phyloP scores from a whole-genome alignment of 768 basidiomycete genomes.

The Lactarius pseudohatsudake region DNA sequence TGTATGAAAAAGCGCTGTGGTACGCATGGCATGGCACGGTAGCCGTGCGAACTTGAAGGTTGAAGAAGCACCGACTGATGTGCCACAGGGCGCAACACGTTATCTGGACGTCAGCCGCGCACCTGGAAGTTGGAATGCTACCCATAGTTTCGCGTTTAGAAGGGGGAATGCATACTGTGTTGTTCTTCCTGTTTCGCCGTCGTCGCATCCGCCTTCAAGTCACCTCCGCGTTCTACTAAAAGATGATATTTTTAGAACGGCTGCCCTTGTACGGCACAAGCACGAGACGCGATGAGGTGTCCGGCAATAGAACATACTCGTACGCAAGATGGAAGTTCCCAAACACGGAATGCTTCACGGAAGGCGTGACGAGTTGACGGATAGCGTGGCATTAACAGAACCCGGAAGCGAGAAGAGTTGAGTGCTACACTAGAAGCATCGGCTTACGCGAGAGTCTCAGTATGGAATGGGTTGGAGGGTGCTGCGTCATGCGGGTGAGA shows the following conservation, averaged over 20 bases:
- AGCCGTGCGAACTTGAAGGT: neutral
- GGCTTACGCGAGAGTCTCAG: neutral
- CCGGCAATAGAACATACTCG: neutral
- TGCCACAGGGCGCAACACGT: neutral
- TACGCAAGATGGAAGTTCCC: neutral
- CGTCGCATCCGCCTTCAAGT: neutral
- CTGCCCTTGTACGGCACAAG: neutral
- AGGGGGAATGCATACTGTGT: neutral
- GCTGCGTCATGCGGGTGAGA: constrained; percentile 1
- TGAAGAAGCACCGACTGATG: neutral
- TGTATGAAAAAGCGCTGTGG: neutral
- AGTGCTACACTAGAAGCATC: constrained; percentile 2
- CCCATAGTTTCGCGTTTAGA: neutral
- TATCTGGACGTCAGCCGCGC: neutral
- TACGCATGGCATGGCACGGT: neutral
- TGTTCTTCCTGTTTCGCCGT: neutral
- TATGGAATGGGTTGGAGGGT: neutral
- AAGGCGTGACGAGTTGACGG: neutral
- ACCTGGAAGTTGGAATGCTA: neutral
- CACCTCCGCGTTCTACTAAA: neutral
- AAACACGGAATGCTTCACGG: neutral
- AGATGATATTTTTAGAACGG: neutral
- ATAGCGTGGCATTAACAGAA: neutral
- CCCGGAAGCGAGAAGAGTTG: constrained; percentile 2
- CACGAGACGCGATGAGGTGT: neutral